These are phyloP conservation scores for Bolboschoenus planiculmis DNA, from an alignment of 176 grass and related monocot species.

Conservation along the genomic window DNA sequence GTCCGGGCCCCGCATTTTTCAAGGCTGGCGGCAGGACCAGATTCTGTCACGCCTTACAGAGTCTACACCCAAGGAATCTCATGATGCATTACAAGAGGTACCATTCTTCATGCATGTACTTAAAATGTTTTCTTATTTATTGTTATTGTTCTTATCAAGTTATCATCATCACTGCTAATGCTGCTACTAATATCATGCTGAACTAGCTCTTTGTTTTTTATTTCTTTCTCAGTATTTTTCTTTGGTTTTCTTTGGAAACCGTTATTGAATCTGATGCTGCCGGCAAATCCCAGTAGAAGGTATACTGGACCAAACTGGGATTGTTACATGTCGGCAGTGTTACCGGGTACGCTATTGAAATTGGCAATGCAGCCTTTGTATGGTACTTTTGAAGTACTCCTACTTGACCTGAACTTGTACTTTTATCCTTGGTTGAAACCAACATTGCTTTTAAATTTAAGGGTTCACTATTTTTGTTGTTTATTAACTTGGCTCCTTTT, in stretches of 20 bases:
- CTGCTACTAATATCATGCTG: background rate
- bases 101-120: slow-evolving; percentile 37
- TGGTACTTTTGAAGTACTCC: background rate
- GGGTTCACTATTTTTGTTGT: background rate
- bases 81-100: slow-evolving; percentile 43
- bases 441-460: background rate
- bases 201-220: background rate
- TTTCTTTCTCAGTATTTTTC: background rate
- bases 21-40: slow-evolving; percentile 72
- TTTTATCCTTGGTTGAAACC: background rate
- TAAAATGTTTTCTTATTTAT: slow-evolving; percentile 20
- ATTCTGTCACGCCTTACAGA: slow-evolving; percentile 57
- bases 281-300: background rate
- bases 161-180: background rate
- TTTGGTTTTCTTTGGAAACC: background rate
- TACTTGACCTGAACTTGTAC: background rate
- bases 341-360: background rate
- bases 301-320: background rate
- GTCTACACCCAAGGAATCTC: slow-evolving; percentile 42
- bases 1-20: slow-evolving; percentile 74
- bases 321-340: background rate
- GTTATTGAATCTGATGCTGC: background rate
- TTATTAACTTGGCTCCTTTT: slow-evolving; percentile 11
- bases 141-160: background rate
- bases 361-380: background rate